Evolutionary conservation across 768 basidiomycete species (phyloP), one percentile per base, ranked within the genome.

Genomic region (Aureoboletus auriporus): DNA sequence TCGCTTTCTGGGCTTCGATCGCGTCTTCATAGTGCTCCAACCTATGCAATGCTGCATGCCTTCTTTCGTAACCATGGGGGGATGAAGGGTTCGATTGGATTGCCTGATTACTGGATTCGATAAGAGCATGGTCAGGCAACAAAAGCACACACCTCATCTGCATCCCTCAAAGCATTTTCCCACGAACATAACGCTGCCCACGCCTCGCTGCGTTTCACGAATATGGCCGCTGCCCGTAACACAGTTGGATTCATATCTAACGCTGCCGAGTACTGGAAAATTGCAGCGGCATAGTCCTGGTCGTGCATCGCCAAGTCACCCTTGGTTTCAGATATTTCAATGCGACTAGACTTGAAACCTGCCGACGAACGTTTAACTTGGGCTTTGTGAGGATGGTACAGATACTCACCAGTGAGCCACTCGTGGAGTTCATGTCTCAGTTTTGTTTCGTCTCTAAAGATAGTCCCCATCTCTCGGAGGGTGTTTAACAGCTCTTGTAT

Each of bases 161-260:
- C 59, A 41, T 60, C 59, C 12, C 26, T 39, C 38, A 61, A 42
- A 2, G 53, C 48, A 39, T 40, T 45, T 12, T 54, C 36, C 47
- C 52, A 61, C 11, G 26, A 46, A 27, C 13, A 37, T 26, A 27
- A 50, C 8, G 16, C 39, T 2, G 17, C 37, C 2, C 35, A 37
- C 0, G 59, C 59, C 4, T 58, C 20, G 20, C 59, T 52, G 2
- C 59, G 48, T 34, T 58, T 60, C 30, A 50, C 36, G 16, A 57
- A 49, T 1, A 60, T 23, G 6, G 26, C 29, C 4, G 10, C 29
- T 23, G 14, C 7, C 1, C 11, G n/a, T 7, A 6, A 35, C 13
- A 6, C 7, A 14, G 31, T 4, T 4, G 33, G 50, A 29, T 26
- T 27, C 1, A 50, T 31, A 8, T 17, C n/a, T 42, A 60, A 37